A percentile compares a stretch with the other conserved stretches of the same genome.
phyloP scores from a whole-genome alignment of 192 early-diverging fungal genomes.

The Chytriomyces confervae region DNA sequence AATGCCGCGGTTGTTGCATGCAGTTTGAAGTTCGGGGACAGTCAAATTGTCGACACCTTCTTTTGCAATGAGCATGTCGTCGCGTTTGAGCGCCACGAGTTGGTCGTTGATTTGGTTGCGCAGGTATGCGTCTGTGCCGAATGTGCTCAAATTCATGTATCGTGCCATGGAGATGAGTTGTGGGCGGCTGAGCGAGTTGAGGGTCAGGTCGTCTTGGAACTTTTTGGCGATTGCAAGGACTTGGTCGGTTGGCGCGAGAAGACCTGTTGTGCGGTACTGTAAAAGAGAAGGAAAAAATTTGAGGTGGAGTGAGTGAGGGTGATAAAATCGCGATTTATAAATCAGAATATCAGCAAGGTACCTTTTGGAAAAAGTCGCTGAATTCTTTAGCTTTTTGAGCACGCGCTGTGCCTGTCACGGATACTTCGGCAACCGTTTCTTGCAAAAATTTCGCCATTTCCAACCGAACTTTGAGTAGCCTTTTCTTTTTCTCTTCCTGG shows the following conservation, averaged over 20 bases:
- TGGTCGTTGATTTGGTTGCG: constrained; percentile 89
- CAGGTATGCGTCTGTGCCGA: constrained; percentile 95
- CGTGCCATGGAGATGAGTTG: constrained; percentile 94
- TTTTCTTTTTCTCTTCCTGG: constrained; percentile 92
- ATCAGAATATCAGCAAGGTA: constrained; percentile 33
- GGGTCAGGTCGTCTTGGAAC: constrained; percentile 92
- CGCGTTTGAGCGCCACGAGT: constrained; percentile 83
- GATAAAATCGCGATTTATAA: background rate
- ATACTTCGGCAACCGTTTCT: constrained; percentile 92
- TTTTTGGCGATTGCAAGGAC: constrained; percentile 82
- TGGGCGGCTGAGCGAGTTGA: constrained; percentile 90
- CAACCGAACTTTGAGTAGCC: constrained; percentile 87
- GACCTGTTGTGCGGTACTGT: constrained; percentile 78
- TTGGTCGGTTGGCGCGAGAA: constrained; percentile 81
- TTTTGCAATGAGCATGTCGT: constrained; percentile 84
- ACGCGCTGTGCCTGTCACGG: constrained; percentile 58
- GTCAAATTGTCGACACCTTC: constrained; percentile 91
- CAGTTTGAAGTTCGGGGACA: constrained; percentile 85
- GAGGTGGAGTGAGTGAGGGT: constrained; percentile 17
- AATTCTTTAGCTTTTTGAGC: constrained; percentile 70
- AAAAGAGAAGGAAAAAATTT: constrained; percentile 8
- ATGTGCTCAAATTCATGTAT: constrained; percentile 95
- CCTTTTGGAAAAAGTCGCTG: constrained; percentile 78
- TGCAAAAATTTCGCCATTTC: constrained; percentile 96
- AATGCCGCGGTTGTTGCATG: constrained; percentile 89